Evolutionary conservation across 139 green algal genomes (phyloP), one percentile per base, ranked within the genome.

Genomic region (Chloropicon primus): DNA sequence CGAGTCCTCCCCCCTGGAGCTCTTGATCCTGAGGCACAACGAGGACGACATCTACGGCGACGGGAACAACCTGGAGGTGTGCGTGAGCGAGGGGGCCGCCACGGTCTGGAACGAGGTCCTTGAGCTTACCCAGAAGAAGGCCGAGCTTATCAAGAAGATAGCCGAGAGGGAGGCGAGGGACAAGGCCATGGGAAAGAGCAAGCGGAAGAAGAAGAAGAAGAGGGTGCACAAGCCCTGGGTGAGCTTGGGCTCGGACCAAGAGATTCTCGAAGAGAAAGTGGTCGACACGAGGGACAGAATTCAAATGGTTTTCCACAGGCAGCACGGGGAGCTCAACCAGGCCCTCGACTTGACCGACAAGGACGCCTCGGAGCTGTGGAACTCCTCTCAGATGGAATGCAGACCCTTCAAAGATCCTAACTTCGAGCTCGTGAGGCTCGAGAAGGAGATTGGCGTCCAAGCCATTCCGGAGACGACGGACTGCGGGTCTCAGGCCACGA

Each of bases 21-120:
- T 80, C 5, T 23, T 94, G 0, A 27, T 88, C 22, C 27, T 93
- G 0, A 80, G 82, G 1, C 77, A 86, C 26, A 93, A 93, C 77
- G 80, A 86, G n/a, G 85, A 93, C 26, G 91, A 96, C 76, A 54
- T 87, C 1, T 96, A 90, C 82, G 89, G 86, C 0, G 89, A 96
- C 73, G 91, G 91, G 71, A 93, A 92, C 80, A 96, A 96, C 79
- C 93, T 85, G 80, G 87, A 93, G 81, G 74, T 92, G 54, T 27
- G 41, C 2, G 24, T 25, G 54, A 74, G 74, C 53, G 21, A 26
- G 25, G 73, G 10, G 74, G 74, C 80, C n/a, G 82, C 75, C 72
- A 80, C 80, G 5, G 17, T 62, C 41, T 62, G 41, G 41, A 17
- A 5, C 41, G 41, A 62, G 41, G 41, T 62, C 41, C 17, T 62